These are phyloP conservation scores for Cladorrhinum samala DNA, from an alignment of 495 filamentous ascomycete species.

Conservation along the genomic window DNA sequence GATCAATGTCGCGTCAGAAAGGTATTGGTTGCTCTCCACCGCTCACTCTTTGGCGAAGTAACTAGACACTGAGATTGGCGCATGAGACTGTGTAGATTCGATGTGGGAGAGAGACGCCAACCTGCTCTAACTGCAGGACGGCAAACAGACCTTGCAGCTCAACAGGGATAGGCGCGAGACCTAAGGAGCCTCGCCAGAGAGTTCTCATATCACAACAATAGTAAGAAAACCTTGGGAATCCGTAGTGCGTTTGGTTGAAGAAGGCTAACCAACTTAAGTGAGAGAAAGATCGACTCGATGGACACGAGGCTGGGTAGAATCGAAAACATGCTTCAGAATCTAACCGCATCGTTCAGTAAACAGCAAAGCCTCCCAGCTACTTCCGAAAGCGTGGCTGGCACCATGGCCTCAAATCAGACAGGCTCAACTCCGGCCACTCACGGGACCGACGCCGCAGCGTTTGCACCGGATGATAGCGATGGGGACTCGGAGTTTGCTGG, in stretches of 20 bases:
- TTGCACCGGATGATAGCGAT: constrained; percentile 21
- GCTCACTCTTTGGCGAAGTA: neutral
- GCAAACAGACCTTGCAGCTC: constrained; percentile 52
- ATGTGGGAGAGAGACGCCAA: constrained; percentile 59
- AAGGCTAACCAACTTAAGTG: constrained; percentile 33
- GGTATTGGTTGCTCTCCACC: constrained; percentile 10
- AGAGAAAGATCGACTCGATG: constrained; percentile 63
- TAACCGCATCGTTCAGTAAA: constrained; percentile 27
- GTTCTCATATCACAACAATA: constrained; percentile 66
- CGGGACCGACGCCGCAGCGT: constrained; percentile 5
- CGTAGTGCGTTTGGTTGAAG: neutral
- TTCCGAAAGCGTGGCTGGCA: neutral
- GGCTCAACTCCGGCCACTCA: constrained; percentile 2
- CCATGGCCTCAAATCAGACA: neutral
- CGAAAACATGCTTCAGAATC: constrained; percentile 44
- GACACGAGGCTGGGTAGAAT: constrained; percentile 57
- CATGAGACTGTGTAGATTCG: constrained; percentile 46
- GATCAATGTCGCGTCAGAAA: constrained; percentile 31
- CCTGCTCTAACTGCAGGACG: constrained; percentile 58
- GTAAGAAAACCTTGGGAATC: constrained; percentile 32
- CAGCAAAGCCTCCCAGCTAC: constrained; percentile 1
- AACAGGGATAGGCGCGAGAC: constrained; percentile 53
- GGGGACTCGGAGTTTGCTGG: constrained; percentile 51
- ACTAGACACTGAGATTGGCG: constrained; percentile 19
- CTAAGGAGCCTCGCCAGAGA: constrained; percentile 52